Conservation (phyloP, 495 filamentous ascomycete genomes). For the Talaromyces adpressus region DNA sequence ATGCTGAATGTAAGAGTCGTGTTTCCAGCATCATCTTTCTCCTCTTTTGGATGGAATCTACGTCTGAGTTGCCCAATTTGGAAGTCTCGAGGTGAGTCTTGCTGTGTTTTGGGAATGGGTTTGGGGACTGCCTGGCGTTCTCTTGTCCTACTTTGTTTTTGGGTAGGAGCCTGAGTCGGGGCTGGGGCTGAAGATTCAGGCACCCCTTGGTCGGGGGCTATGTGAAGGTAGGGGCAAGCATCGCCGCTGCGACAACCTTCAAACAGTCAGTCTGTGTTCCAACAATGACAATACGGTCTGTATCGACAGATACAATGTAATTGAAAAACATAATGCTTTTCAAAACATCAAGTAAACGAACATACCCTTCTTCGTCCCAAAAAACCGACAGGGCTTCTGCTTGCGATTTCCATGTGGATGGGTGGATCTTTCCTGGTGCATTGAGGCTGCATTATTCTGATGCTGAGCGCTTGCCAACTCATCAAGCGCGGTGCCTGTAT, state of each 20-base stretch:
- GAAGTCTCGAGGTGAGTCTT: conserved; percentile 64
- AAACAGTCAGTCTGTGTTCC: not conserved
- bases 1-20: conserved; percentile 57
- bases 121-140: conserved; percentile 36
- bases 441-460: conserved; percentile 10
- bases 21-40: conserved; percentile 37
- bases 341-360: conserved; percentile 1
- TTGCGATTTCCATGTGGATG: conserved; percentile 10
- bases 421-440: conserved; percentile 4
- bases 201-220: conserved; percentile 10
- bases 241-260: conserved; percentile 36
- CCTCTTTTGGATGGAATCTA: conserved; percentile 59
- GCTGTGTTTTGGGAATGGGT: conserved; percentile 59
- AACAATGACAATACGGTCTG: not conserved
- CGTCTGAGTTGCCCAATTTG: conserved; percentile 70
- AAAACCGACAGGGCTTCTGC: conserved; percentile 8
- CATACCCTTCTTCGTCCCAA: conserved; percentile 8
- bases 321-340: conserved; percentile 5
- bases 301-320: conserved; percentile 6
- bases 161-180: conserved; percentile 7
- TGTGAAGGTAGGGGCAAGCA: conserved; percentile 35
- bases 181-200: conserved; percentile 7
- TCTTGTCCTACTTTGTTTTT: not conserved
- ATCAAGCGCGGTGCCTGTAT: conserved; percentile 6
- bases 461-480: conserved; percentile 9